phyloP scores from a whole-genome alignment of 2,329 filamentous ascomycete genomes.

The Lizonia empirigonia region DNA sequence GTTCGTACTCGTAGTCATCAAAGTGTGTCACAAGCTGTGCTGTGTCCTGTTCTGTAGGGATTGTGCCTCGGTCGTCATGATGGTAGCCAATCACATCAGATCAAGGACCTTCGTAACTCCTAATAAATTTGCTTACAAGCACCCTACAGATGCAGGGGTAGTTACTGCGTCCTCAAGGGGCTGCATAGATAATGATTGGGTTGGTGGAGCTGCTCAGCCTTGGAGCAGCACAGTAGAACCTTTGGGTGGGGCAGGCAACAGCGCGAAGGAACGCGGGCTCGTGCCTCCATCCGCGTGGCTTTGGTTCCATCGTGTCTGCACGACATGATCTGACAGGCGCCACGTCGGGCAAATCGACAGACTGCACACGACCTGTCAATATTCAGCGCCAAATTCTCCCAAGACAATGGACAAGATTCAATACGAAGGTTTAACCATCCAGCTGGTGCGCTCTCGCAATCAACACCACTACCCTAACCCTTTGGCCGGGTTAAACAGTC shows the following conservation, averaged over 20 bases:
- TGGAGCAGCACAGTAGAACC: no score
- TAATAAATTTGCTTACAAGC: constrained; percentile 3
- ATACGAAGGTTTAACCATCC: no score
- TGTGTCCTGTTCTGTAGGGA: constrained; percentile 19
- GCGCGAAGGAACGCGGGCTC: constrained; percentile 6
- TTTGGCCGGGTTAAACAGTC: no score
- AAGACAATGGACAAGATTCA: no score
- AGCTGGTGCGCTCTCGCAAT: no score
- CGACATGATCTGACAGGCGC: constrained; percentile 4
- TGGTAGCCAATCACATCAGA: background rate
- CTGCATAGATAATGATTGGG: constrained; percentile 3
- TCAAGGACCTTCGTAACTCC: background rate
- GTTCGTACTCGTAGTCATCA: constrained; percentile 17
- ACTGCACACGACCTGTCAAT: background rate
- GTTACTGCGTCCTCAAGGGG: constrained; percentile 2
- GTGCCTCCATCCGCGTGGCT: constrained; percentile 4
- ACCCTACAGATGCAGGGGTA: background rate
- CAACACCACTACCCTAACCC: no score
- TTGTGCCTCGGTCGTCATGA: constrained; percentile 19
- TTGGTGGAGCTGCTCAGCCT: constrained; percentile 1
- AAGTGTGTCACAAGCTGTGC: constrained; percentile 17
- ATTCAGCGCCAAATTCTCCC: no score
- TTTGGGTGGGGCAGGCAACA: constrained; percentile 3
- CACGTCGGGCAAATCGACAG: constrained; percentile 11
- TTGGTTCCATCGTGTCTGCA: constrained; percentile 7